Conservation (phyloP, 441 rosid genomes). For the Omphalea diandra region DNA sequence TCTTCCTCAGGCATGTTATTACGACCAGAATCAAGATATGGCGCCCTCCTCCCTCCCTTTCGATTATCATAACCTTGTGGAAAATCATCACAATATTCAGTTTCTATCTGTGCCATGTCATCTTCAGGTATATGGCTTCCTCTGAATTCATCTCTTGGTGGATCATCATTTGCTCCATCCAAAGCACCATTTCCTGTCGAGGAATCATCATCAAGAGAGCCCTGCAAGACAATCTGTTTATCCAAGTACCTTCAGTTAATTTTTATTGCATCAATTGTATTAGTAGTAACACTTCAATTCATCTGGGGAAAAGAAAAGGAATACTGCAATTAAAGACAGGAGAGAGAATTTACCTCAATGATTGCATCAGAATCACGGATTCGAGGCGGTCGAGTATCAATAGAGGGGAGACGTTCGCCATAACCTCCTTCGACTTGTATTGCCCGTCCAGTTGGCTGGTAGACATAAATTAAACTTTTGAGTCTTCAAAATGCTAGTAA, state of each 20-base stretch:
- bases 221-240: constrained; percentile 83
- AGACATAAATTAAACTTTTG: constrained; percentile 23
- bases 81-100: constrained; percentile 37
- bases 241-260: constrained; percentile 35
- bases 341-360: constrained; percentile 63
- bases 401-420: constrained; percentile 90
- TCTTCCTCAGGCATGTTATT: constrained; percentile 49
- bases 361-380: constrained; percentile 91
- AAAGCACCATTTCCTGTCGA: constrained; percentile 39
- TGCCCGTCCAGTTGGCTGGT: constrained; percentile 95
- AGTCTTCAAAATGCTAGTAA: constrained; percentile 16
- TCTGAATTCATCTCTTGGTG: constrained; percentile 35
- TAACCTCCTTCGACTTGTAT: constrained; percentile 92
- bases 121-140: constrained; percentile 41
- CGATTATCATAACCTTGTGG: constrained; percentile 38
- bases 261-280: constrained; percentile 17
- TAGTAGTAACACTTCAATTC: too few species aligned
- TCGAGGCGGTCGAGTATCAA: constrained; percentile 85
- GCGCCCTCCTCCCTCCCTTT: constrained; percentile 42
- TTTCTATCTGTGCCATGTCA: constrained; percentile 28
- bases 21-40: constrained; percentile 34
- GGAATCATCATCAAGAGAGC: constrained; percentile 54
- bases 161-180: constrained; percentile 38
- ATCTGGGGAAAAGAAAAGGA: too few species aligned
- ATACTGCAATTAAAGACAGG: constrained; percentile 22